These are phyloP conservation scores for Metschnikowia henanensis DNA, from an alignment of 805 yeast genomes.

Conservation along the genomic window DNA sequence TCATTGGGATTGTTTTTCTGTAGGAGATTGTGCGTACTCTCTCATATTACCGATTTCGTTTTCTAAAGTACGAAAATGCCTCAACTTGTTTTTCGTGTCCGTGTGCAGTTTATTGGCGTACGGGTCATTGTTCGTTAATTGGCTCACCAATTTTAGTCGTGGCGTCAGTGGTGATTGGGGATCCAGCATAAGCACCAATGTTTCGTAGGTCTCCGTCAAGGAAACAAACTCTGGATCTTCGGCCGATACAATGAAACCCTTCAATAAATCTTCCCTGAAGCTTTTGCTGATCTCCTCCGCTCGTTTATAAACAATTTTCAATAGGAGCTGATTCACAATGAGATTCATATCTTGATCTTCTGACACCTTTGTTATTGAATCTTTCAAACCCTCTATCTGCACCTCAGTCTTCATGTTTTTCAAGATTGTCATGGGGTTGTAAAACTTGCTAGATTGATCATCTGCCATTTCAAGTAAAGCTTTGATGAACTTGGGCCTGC, in stretches of 20 bases:
- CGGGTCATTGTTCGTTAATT: slow-evolving; percentile 3
- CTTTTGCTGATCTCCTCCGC: slow-evolving; percentile 28
- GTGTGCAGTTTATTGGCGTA: slow-evolving; percentile 11
- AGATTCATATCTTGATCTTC: slow-evolving; percentile 57
- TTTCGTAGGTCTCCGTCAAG: slow-evolving; percentile 29
- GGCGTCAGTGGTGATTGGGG: slow-evolving; percentile 4
- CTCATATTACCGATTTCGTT: neutral
- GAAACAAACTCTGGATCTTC: slow-evolving; percentile 16
- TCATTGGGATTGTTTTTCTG: neutral
- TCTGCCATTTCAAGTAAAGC: slow-evolving; percentile 72
- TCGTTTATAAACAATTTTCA: slow-evolving; percentile 33
- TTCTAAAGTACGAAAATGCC: slow-evolving; percentile 15
- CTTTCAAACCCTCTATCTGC: slow-evolving; percentile 63
- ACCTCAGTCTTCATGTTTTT: slow-evolving; percentile 60
- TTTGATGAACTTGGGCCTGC: slow-evolving; percentile 73
- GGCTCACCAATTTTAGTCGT: slow-evolving; percentile 7
- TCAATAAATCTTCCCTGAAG: slow-evolving; percentile 23
- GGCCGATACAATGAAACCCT: slow-evolving; percentile 29
- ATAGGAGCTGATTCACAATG: slow-evolving; percentile 54
- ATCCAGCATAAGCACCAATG: slow-evolving; percentile 21
- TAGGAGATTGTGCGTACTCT: neutral
- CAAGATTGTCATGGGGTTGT: slow-evolving; percentile 69
- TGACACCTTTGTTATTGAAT: slow-evolving; percentile 59
- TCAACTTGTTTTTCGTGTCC: slow-evolving; percentile 19
- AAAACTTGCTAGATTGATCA: slow-evolving; percentile 41